Base-by-base conservation (phyloP, 139 green algal genomes). In the Pseudopediastrum boryanum region DNA sequence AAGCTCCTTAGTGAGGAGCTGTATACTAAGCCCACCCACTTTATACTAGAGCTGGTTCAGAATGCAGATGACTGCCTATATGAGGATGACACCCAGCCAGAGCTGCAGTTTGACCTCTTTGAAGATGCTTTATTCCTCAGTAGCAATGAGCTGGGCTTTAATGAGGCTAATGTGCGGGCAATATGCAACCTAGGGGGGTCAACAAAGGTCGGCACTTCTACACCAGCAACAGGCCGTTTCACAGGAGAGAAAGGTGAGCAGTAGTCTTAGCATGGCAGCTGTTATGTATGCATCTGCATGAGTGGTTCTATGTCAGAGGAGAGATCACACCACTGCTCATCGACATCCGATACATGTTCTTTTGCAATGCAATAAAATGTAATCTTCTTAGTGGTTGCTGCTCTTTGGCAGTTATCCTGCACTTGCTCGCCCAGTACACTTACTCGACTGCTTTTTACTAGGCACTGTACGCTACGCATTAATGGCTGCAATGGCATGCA, bases 31-130 rank as follows among this genome's bases (percentile, higher is more conserved):
- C 69, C 52, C 48, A 77, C 23, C 23, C 80, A 85, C 63, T 85
- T 85, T 66, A 48, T 85, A 56, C 48, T 85, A 41, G 80, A 85
- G 62, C 56, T 85, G 56, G 80, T 85, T 16, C 80, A 85, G 50
- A 85, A 85, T 64, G 80, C 80, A 0, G 80, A 81, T 23, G 80
- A 85, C 72, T 78, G 77, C 56, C 7, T 2, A 0, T 85, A 85
- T 58, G 35, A 41, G 2, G 35, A 41, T 19, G 70, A 27, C n/a
- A n/a, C 46, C 3, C 27, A 62, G 39, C 79, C 79, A 25, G 41
- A 42, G 23, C n/a, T 84, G 58, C 31, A 71, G 44, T 82, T 84
- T 38, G 5, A 70, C 3, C 41, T 82, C 31, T 25, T 70, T 23
- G 58, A 41, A 19, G 58, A 52, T 25, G 56, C 41, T 33, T 36